A percentile compares a stretch with the other conserved stretches of the same genome.
Conservation (phyloP, 495 filamentous ascomycete species). For the Penicillium bialowiezense region DNA sequence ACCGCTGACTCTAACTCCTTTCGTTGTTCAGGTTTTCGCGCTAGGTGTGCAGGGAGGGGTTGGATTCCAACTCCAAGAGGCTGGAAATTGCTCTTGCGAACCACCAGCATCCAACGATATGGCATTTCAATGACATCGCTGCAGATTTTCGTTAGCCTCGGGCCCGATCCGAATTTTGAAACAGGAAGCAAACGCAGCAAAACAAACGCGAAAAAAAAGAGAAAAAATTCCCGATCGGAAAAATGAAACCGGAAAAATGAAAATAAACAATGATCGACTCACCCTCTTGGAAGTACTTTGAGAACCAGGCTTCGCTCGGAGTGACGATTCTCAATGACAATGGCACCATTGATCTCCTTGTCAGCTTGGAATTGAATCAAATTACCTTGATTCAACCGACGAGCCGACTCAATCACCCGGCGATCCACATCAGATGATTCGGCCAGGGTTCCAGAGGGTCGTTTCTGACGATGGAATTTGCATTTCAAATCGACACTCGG, state of each 20-base stretch:
- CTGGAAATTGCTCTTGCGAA: slow-evolving; percentile 50
- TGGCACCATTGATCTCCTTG: slow-evolving; percentile 87
- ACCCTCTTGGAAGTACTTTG: slow-evolving; percentile 86
- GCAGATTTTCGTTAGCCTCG: slow-evolving; percentile 11
- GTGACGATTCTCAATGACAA: slow-evolving; percentile 78
- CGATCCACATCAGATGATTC: slow-evolving; percentile 71
- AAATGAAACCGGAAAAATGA: slow-evolving; percentile 1
- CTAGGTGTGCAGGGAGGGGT: slow-evolving; percentile 57
- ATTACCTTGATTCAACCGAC: slow-evolving; percentile 66
- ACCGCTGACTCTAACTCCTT: slow-evolving; percentile 47
- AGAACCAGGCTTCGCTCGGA: slow-evolving; percentile 66
- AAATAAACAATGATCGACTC: slow-evolving; percentile 34
- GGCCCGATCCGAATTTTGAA: slow-evolving; percentile 4
- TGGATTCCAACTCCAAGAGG: slow-evolving; percentile 54
- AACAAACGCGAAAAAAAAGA: slow-evolving; percentile 14
- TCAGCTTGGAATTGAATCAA: slow-evolving; percentile 86
- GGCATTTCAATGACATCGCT: slow-evolving; percentile 54
- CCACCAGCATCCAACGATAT: slow-evolving; percentile 54
- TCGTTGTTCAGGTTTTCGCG: slow-evolving; percentile 44
- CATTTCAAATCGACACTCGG: slow-evolving; percentile 90
- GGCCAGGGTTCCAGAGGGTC: slow-evolving; percentile 63
- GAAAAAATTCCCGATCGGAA: no score
- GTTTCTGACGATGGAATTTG: slow-evolving; percentile 87
- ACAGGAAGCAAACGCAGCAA: no score
- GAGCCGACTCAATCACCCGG: slow-evolving; percentile 56